Percentiles rank a stretch among this genome's conserved stretches.
Conservation (phyloP, 768 basidiomycete genomes). For the Hysterangium stoloniferum region DNA sequence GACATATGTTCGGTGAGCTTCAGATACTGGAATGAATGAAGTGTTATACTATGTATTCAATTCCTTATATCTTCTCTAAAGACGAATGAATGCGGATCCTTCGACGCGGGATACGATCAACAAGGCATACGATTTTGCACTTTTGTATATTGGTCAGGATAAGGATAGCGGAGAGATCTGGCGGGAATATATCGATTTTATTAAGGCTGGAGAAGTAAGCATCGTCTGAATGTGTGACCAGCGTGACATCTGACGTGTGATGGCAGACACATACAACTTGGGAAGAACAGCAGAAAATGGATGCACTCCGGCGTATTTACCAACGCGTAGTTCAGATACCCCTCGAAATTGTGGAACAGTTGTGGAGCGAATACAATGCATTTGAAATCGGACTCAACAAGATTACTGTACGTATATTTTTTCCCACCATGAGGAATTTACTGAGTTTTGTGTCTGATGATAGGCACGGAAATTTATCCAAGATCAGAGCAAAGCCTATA, state of each 20-base stretch:
- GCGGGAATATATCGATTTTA: conserved; percentile 88
- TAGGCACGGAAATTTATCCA: conserved; percentile 93
- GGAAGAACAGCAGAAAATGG: conserved; percentile 96
- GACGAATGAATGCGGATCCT: conserved; percentile 62
- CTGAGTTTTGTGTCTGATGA: conserved; percentile 13
- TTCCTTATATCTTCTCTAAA: conserved; percentile 23
- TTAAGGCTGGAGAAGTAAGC: conserved; percentile 71
- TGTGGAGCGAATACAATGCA: conserved; percentile 91
- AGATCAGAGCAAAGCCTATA: conserved; percentile 87
- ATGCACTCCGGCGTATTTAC: conserved; percentile 83
- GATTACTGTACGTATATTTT: conserved; percentile 58
- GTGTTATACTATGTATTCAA: neutral
- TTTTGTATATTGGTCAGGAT: conserved; percentile 85
- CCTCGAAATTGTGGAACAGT: conserved; percentile 81
- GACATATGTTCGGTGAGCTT: conserved; percentile 78
- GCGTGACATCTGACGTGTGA: neutral
- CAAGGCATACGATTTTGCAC: conserved; percentile 89
- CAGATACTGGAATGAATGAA: conserved; percentile 1
- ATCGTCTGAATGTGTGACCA: neutral
- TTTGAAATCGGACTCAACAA: conserved; percentile 88
- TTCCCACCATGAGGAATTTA: neutral
- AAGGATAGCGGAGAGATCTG: conserved; percentile 90
- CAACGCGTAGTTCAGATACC: conserved; percentile 93
- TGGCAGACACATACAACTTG: conserved; percentile 69
- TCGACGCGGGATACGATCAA: conserved; percentile 68